phyloP scores from a whole-genome alignment of 768 basidiomycete genomes.

The Tulasnella sp. region DNA sequence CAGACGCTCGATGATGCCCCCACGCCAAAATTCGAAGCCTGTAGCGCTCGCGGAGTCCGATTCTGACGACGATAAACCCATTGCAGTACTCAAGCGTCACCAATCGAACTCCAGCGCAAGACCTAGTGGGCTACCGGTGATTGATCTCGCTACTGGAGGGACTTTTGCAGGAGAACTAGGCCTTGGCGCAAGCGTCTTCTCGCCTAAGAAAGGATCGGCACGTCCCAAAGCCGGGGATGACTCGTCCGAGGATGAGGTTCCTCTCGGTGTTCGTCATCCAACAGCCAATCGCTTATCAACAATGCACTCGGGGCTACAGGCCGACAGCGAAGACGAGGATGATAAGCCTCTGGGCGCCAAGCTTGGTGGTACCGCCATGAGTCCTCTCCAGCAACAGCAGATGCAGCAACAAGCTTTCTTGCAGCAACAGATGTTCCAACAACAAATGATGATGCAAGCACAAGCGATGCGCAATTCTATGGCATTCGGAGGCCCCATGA shows the following conservation, averaged over 20 bases:
- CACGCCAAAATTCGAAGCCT: slow-evolving; percentile 17
- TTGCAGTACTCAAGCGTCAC: slow-evolving; percentile 46
- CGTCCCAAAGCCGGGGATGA: slow-evolving; percentile 22
- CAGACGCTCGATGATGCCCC: slow-evolving; percentile 39
- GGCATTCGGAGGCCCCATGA: slow-evolving; percentile 39
- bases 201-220: neutral
- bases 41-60: slow-evolving; percentile 27
- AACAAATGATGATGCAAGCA: slow-evolving; percentile 60
- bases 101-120: slow-evolving; percentile 22
- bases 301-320: neutral
- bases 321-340: slow-evolving; percentile 34
- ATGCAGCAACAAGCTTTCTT: slow-evolving; percentile 26
- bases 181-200: slow-evolving; percentile 32
- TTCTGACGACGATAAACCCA: slow-evolving; percentile 63
- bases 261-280: slow-evolving; percentile 14
- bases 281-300: slow-evolving; percentile 8
- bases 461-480: slow-evolving; percentile 62
- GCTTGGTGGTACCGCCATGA: neutral
- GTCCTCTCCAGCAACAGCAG: slow-evolving; percentile 14
- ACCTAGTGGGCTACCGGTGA: neutral
- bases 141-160: neutral
- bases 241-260: slow-evolving; percentile 18
- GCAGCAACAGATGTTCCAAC: slow-evolving; percentile 61
- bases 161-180: slow-evolving; percentile 25
- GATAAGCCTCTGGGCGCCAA: slow-evolving; percentile 55